Evolutionary conservation across 2,329 filamentous ascomycete genomes (phyloP), one percentile per base, ranked within the genome.

Genomic region (Apiospora arundinis): DNA sequence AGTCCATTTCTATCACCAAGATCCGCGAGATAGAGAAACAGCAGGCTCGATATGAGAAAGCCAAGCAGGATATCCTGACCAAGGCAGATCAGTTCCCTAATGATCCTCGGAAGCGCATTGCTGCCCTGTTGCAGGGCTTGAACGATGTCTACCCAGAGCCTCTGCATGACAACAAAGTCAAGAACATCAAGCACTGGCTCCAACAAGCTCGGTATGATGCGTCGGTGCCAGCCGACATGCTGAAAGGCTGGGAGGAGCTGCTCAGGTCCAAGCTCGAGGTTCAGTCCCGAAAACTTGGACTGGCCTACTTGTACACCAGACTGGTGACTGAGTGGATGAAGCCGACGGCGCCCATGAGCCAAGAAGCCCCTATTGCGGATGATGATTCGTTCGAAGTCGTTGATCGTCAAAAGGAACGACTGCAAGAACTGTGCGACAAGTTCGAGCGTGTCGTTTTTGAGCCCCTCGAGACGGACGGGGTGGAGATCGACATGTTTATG

Each of bases 251-350:
- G 65, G 81, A 81, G 69, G 71, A 73, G 5, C 73, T 79, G 68
- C 77, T 83, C 18, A 74, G 76, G 4, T 73, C 75, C 9, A 79
- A 76, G 71, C 74, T 83, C 5, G 79, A 83, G 69, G 73, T 78
- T 4, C 78, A 81, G 63, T 82, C 80, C 70, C 78, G 79, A n/a
- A 81, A 80, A 72, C 74, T 83, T 16, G 73, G 76, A 45, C 75
- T 81, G 65, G 80, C 78, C 6, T 76, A 80, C 56, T 72, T 82
- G 65, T 81, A 83, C 73, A 81, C 81, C 4, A 78, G 79, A 11
- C 76, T 84, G 16, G 70, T 83, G 63, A 83, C 80, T 28, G 81
- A 83, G 70, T 83, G 82, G 82, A 81, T 82, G 73, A 77, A 81
- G 12, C 77, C 77, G 16, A 71, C 52, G 9, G 73, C n/a, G 56